Evolutionary conservation across 345 rosid genomes (phyloP).

Genomic region (Firmiana major): DNA sequence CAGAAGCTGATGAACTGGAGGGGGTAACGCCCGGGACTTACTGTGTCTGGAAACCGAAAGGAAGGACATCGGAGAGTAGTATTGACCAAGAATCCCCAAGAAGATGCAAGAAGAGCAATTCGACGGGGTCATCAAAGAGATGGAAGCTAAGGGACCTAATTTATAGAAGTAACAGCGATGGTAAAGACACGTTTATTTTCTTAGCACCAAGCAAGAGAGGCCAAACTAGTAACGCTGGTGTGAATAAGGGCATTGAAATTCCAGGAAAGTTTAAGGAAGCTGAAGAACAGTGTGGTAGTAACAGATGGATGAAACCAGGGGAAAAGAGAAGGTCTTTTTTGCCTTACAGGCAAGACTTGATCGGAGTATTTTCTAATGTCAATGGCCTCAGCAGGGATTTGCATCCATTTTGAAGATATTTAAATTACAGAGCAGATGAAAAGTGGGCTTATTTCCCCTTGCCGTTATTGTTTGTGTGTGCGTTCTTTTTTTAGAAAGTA

Average conservation of each 20-base stretch:
- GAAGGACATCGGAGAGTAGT: neutral
- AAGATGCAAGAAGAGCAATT: conserved; percentile 49
- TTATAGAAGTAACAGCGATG: conserved; percentile 50
- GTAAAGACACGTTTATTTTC: conserved; percentile 42
- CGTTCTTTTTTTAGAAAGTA: neutral
- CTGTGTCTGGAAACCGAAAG: conserved; percentile 72
- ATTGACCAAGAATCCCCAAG: conserved; percentile 21
- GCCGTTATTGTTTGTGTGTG: neutral
- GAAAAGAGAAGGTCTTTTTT: conserved; percentile 42
- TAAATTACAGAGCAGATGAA: conserved; percentile 19
- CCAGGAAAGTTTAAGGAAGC: neutral
- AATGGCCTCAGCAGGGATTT: conserved; percentile 51
- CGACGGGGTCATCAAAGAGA: conserved; percentile 58
- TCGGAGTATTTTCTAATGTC: conserved; percentile 43
- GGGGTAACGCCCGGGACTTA: conserved; percentile 46
- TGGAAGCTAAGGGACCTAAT: conserved; percentile 65
- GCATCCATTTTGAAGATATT: conserved; percentile 46
- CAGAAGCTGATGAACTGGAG: conserved; percentile 56
- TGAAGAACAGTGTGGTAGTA: conserved; percentile 13
- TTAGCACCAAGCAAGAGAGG: conserved; percentile 34
- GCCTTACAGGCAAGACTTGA: conserved; percentile 52
- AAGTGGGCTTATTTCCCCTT: conserved; percentile 25
- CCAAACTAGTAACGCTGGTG: neutral
- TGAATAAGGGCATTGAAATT: conserved; percentile 6
- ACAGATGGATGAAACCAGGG: conserved; percentile 21